Conservation (phyloP, 148 eudicot genomes). For the Suaeda aralocaspica region DNA sequence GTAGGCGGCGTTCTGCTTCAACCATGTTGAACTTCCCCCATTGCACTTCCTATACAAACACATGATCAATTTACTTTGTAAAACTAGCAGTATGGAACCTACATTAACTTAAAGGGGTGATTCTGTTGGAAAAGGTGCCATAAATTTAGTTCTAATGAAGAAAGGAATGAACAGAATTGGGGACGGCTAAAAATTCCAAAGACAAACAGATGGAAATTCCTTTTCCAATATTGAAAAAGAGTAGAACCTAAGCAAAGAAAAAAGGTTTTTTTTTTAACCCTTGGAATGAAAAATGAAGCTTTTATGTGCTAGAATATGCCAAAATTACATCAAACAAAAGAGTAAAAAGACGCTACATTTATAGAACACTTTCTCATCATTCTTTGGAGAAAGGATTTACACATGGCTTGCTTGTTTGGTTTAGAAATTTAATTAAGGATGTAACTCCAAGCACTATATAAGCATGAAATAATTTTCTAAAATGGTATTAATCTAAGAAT, state of each 20-base stretch:
- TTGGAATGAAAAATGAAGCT: constrained; percentile 7
- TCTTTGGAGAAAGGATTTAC: not conserved
- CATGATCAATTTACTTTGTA: not conserved
- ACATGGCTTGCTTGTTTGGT: not conserved
- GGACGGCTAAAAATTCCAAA: constrained; percentile 8
- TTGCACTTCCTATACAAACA: constrained; percentile 23
- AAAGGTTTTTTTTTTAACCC: not conserved
- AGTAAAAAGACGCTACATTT: not conserved
- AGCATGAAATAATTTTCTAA: too few relatives aligned
- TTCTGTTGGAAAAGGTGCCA: constrained; percentile 1
- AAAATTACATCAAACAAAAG: not conserved
- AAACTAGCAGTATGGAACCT: not conserved
- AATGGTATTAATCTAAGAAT: too few relatives aligned
- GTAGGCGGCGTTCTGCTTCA: constrained; percentile 65
- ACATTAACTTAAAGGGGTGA: not conserved
- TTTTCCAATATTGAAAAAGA: constrained; percentile 21
- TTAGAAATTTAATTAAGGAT: too few relatives aligned
- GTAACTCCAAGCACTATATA: too few relatives aligned
- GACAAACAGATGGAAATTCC: constrained; percentile 5
- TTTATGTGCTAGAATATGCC: constrained; percentile 14
- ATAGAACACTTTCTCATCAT: constrained; percentile 1
- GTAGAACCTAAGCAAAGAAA: constrained; percentile 38
- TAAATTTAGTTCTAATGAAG: constrained; percentile 22
- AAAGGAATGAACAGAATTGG: constrained; percentile 18
- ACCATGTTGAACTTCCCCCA: constrained; percentile 59